These are phyloP conservation scores for Ophiocordyceps sinensis DNA, from an alignment of 2,329 filamentous ascomycete genomes.

Conservation along the genomic window DNA sequence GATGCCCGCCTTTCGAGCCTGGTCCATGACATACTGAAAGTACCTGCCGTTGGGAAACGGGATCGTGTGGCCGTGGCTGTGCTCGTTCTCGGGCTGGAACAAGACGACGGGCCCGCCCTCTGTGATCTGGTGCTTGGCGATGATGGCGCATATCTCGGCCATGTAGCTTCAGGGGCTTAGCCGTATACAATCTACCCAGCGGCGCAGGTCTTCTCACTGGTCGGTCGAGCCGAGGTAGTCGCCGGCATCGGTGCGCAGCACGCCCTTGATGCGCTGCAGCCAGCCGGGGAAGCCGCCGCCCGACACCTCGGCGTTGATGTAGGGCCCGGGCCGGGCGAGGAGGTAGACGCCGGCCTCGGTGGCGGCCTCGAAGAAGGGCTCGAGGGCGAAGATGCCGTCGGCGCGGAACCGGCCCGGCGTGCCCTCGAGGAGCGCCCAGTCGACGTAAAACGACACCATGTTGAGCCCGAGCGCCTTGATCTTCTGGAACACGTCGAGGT, in stretches of 20 bases:
- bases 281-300: constrained; percentile 74
- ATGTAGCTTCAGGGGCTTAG: constrained; percentile 33
- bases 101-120: constrained; percentile 70
- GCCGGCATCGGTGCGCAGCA: constrained; percentile 45
- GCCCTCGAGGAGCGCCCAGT: constrained; percentile 68
- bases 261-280: constrained; percentile 54
- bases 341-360: constrained; percentile 61
- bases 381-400: constrained; percentile 56
- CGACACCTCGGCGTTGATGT: constrained; percentile 64
- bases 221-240: constrained; percentile 53
- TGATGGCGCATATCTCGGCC: constrained; percentile 44
- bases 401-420: constrained; percentile 54
- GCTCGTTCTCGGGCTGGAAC: constrained; percentile 73
- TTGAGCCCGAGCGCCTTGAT: constrained; percentile 71
- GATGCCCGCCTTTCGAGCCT: constrained; percentile 53
- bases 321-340: constrained; percentile 56
- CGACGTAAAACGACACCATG: constrained; percentile 62
- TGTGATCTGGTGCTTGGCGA: constrained; percentile 66
- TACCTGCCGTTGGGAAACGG: constrained; percentile 53
- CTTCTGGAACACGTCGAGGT: constrained; percentile 68
- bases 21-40: constrained; percentile 55
- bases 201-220: no score
- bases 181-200: no score
- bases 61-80: constrained; percentile 36
- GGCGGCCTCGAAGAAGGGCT: constrained; percentile 66